Base-by-base conservation (phyloP, 1,284 basidiomycete genomes). In the Leccinum variabile region DNA sequence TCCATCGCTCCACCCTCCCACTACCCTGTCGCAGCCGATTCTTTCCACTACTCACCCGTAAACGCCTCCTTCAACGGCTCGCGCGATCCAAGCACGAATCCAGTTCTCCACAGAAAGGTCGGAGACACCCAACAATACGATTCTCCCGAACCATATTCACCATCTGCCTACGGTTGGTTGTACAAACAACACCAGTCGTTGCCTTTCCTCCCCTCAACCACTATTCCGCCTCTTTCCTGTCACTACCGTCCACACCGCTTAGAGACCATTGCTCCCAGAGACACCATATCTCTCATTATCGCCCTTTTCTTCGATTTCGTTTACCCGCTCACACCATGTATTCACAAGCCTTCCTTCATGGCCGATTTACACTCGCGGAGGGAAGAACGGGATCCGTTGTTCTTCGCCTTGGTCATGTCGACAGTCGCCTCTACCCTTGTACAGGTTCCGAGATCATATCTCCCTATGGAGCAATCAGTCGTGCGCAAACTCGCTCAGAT, bases 271-370 rank as follows among this genome's bases (percentile, higher is more conserved):
- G 89, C 89, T 11, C 87, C 88, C 28, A 82, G 89, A 59, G 89
- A 92, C 66, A 91, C 86, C 5, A 88, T 92, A 62, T 84, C 85
- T 54, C 83, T 91, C 64, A 90, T 94, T 68, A 88, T 94, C 66
- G 84, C 88, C 35, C 83, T 94, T 25, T 95, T 92, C 79, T 94
- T 94, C 72, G 92, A 94, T 75, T 94, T 92, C 72, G 89, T 94
- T 54, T 93, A 94, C 74, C 90, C 91, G 9, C 81, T 94, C 55
- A 92, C 90, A 8, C 93, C 92, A 5, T 91, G 89, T 75, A 79
- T 92, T 57, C 90, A 92, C 77, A 89, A 88, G 70, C 91, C 91
- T 44, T 90, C 90, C 1, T 95, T 94, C 73, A 89, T 94, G 87
- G 87, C 89, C 25, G 92, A 94, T 76, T 80, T 95, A 37, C 86